phyloP scores from a whole-genome alignment of 2,329 filamentous ascomycete species.

The Neofusicoccum parvum region DNA sequence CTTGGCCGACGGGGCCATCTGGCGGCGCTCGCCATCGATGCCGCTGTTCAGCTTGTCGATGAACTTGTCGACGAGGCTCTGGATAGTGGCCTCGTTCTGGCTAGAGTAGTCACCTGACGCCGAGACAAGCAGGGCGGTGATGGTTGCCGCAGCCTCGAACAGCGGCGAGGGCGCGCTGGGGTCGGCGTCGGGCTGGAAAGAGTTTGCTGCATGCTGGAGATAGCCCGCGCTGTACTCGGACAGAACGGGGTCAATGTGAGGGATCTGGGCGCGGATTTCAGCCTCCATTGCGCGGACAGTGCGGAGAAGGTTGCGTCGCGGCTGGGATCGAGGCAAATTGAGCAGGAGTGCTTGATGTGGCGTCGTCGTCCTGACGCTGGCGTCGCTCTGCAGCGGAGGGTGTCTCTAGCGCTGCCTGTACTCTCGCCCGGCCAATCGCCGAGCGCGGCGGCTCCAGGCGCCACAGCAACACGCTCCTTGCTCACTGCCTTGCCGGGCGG shows the following conservation, averaged over 20 bases:
- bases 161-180: slow-evolving; percentile 72
- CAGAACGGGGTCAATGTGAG: slow-evolving; percentile 83
- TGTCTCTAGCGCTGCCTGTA: too few relatives aligned
- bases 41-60: slow-evolving; percentile 80
- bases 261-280: slow-evolving; percentile 81
- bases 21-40: slow-evolving; percentile 64
- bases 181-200: slow-evolving; percentile 75
- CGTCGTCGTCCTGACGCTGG: not conserved
- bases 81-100: slow-evolving; percentile 75
- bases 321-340: not conserved
- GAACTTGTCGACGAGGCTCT: slow-evolving; percentile 85
- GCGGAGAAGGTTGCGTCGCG: not conserved
- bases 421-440: too few relatives aligned
- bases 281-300: slow-evolving; percentile 68
- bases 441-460: not conserved
- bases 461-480: not conserved
- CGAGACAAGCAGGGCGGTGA: slow-evolving; percentile 88
- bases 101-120: slow-evolving; percentile 81
- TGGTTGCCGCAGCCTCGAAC: slow-evolving; percentile 77
- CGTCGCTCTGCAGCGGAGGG: not conserved
- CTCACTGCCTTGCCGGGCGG: not conserved
- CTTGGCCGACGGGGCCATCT: slow-evolving; percentile 74
- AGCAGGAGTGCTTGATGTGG: not conserved
- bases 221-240: slow-evolving; percentile 95
- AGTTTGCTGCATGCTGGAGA: slow-evolving; percentile 85